A percentile compares a stretch with the other conserved stretches of the same genome.
Conservation (phyloP, 257 asterid species). For the Plantago elongata region DNA sequence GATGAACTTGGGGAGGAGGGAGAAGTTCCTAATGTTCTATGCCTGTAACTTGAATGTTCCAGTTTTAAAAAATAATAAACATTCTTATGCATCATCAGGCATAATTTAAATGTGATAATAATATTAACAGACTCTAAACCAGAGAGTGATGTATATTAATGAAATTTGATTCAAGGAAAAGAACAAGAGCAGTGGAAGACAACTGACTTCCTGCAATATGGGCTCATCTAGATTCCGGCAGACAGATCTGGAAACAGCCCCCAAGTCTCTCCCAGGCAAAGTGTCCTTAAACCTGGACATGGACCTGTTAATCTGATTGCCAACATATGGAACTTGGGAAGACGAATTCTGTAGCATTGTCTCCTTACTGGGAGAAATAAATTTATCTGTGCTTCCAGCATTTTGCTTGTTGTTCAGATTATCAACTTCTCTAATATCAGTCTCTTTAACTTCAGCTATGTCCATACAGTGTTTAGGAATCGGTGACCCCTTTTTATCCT, state of each 20-base stretch:
- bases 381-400: slow-evolving; percentile 25
- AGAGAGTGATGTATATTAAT: slow-evolving; percentile 10
- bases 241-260: slow-evolving; percentile 30
- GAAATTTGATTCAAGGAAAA: slow-evolving; percentile 5
- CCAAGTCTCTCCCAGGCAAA: slow-evolving; percentile 24
- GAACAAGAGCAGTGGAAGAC: not conserved
- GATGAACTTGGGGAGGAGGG: too few species aligned
- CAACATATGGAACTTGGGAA: slow-evolving; percentile 28
- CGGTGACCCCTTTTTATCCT: slow-evolving; percentile 28
- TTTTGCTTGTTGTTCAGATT: slow-evolving; percentile 23
- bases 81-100: slow-evolving; percentile 8
- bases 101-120: slow-evolving; percentile 13
- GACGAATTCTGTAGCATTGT: slow-evolving; percentile 25
- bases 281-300: slow-evolving; percentile 27
- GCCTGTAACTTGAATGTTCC: slow-evolving; percentile 7
- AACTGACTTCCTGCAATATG: slow-evolving; percentile 38
- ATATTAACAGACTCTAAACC: not conserved
- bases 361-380: slow-evolving; percentile 31
- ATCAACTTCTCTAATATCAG: slow-evolving; percentile 27
- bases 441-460: slow-evolving; percentile 24
- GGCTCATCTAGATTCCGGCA: slow-evolving; percentile 27
- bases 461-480: slow-evolving; percentile 22
- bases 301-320: slow-evolving; percentile 26
- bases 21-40: slow-evolving; percentile 11
- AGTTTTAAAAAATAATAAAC: slow-evolving; percentile 10